phyloP scores from a whole-genome alignment of 2,329 filamentous ascomycete genomes.

The Colletotrichum siamense region DNA sequence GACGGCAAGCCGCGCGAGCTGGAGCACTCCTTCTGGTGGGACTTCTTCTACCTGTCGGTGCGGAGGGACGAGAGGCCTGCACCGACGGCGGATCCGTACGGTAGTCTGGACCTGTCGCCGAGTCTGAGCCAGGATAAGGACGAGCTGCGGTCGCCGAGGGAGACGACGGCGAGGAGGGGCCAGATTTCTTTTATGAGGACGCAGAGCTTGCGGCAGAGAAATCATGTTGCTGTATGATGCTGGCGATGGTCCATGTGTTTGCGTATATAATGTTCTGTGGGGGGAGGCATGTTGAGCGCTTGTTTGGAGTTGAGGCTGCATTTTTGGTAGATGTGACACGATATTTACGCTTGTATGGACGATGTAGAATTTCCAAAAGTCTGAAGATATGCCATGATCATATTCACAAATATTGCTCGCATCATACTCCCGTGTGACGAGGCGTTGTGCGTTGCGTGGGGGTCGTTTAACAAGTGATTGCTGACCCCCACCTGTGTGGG shows the following conservation, averaged over 20 bases:
- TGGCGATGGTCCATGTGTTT: background rate
- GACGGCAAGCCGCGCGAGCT: constrained; percentile 47
- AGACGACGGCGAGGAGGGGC: constrained; percentile 6
- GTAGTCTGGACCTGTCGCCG: constrained; percentile 4
- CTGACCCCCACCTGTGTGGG: background rate
- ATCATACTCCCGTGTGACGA: background rate
- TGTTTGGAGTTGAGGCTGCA: background rate
- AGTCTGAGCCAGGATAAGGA: constrained; percentile 14
- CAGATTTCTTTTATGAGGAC: constrained; percentile 15
- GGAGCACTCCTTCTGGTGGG: constrained; percentile 46
- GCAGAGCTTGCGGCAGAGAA: constrained; percentile 15
- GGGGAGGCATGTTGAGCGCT: background rate
- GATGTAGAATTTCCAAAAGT: background rate
- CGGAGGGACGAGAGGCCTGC: constrained; percentile 33
- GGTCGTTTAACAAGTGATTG: rapidly evolving
- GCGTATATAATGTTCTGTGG: background rate
- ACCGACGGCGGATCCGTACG: background rate
- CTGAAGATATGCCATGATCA: background rate
- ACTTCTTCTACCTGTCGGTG: constrained; percentile 48
- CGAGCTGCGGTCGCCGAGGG: constrained; percentile 11
- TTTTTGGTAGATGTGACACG: background rate
- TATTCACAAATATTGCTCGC: background rate
- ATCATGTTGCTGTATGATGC: constrained; percentile 3
- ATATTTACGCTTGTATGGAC: background rate
- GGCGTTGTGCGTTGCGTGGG: background rate